Base-by-base conservation (phyloP, 2,329 filamentous ascomycete species). In the Canariomyces notabilis region DNA sequence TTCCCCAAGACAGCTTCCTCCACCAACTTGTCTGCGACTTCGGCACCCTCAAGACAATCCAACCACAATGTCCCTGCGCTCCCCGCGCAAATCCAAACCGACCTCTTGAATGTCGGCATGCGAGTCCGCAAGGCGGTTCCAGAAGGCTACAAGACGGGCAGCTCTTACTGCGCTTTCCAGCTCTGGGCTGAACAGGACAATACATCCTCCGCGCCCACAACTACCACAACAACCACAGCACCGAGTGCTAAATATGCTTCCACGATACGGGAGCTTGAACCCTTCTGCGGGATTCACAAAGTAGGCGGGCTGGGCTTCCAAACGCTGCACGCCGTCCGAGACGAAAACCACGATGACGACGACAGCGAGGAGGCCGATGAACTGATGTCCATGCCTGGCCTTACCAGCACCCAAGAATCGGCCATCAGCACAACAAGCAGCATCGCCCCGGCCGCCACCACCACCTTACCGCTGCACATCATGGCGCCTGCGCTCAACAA, bases 51-150 rank as follows among this genome's bases (percentile, higher is more conserved):
- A 9, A 39, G 31, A 45, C 56, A 67, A 62, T 8, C 67, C 14
- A 0, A 36, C 23, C 46, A 56, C 23, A 48, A 52, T 23, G 52
- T 45, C 7, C 79, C 80, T 3, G 58, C 64, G 4, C 72, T 90
- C 12, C 82, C 87, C 1, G 66, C 75, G 19, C 73, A 73, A 6
- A 75, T 94, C 23, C 88, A 95, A 66, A 77, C 89, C 29, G 86
- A 86, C 52, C 82, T 97, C n/a, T 74, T 96, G 34, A 87, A 78
- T 59, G 91, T 97, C 54, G 91, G 91, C 59, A 96, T 96, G 89
- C 84, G 91, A 19, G 78, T 97, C 41, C 85, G 91, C 62, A 97
- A 97, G 70, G 87, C 87, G 9, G 86, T 97, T 6, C 85, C 89
- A 1, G 90, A 96, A 64, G 91, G 91, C 49, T 96, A 96, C 76